phyloP scores from a whole-genome alignment of 2,329 filamentous ascomycete species.

The Phialemoniopsis sp. region DNA sequence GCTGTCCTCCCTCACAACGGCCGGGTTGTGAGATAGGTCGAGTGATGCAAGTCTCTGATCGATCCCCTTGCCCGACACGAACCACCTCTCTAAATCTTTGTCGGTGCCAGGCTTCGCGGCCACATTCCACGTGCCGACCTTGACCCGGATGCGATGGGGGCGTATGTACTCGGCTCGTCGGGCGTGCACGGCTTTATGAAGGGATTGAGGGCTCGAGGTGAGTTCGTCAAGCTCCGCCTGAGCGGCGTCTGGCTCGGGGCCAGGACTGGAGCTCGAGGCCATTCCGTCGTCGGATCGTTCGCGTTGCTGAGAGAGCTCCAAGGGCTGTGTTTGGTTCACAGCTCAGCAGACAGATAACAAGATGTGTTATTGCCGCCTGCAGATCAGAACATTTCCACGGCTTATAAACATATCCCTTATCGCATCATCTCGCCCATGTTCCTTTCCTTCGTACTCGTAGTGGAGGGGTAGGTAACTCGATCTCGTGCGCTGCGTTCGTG shows the following conservation, averaged over 20 bases:
- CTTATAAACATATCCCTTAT: too few species aligned
- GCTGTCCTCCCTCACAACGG: conserved; percentile 32
- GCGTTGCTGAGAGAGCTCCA: too few species aligned
- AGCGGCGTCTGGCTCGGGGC: conserved; percentile 23
- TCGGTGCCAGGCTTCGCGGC: conserved; percentile 80
- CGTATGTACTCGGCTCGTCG: conserved; percentile 76
- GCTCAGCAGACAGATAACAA: too few species aligned
- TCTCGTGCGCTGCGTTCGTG: too few species aligned
- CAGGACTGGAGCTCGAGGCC: conserved; percentile 2
- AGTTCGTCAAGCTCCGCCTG: conserved; percentile 39
- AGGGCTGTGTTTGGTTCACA: too few species aligned
- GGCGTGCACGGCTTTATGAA: conserved; percentile 64
- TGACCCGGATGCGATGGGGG: conserved; percentile 72
- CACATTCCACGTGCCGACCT: conserved; percentile 94
- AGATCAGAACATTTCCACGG: too few species aligned
- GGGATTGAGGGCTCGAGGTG: conserved; percentile 46
- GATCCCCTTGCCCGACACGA: conserved; percentile 71
- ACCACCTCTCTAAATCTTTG: conserved; percentile 85
- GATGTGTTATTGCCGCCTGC: too few species aligned
- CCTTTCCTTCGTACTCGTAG: too few species aligned
- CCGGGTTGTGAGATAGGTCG: conserved; percentile 33
- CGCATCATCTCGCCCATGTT: too few species aligned
- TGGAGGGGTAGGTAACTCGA: too few species aligned
- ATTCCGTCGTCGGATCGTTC: conserved; percentile 1
- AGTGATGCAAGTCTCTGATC: conserved; percentile 58